Evolutionary conservation across 805 yeast genomes (phyloP).

Genomic region (Candida schatavii): DNA sequence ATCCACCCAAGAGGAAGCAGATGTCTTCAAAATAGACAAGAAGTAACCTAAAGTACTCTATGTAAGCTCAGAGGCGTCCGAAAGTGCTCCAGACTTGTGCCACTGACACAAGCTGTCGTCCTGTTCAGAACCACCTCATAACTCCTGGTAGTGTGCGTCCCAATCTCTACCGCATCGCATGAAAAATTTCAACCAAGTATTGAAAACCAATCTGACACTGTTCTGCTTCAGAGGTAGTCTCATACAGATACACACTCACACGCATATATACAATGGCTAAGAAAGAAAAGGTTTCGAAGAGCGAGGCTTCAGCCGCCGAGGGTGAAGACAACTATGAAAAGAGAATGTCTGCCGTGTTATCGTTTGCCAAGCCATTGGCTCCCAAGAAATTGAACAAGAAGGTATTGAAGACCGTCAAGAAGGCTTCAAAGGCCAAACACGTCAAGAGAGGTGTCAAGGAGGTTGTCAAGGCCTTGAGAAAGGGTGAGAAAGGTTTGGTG

Average conservation of each 20-base stretch:
- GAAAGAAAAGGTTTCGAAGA: constrained; percentile 44
- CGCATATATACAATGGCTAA: constrained; percentile 32
- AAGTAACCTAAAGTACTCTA: too few species aligned
- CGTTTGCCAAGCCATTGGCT: constrained; percentile 94
- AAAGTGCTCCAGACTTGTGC: too few species aligned
- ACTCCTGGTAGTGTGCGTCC: neutral
- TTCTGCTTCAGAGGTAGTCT: too few species aligned
- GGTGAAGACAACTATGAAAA: constrained; percentile 83
- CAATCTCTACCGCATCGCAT: constrained; percentile 8
- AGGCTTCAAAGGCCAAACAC: constrained; percentile 97
- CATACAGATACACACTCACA: neutral
- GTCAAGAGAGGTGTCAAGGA: constrained; percentile 99
- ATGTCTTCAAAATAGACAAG: too few species aligned
- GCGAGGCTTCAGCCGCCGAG: constrained; percentile 36
- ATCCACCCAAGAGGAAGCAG: too few species aligned
- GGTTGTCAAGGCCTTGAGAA: constrained; percentile 95
- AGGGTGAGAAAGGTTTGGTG: constrained; percentile 97
- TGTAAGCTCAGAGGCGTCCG: too few species aligned
- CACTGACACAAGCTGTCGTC: too few species aligned
- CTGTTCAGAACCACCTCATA: constrained; percentile 1
- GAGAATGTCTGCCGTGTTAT: constrained; percentile 84
- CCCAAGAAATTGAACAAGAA: constrained; percentile 94
- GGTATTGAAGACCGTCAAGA: constrained; percentile 91
- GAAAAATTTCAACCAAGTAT: constrained; percentile 4
- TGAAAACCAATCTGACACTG: too few species aligned